Evolutionary conservation across 108 stramenopile species (phyloP).

Genomic region (Cyclotella kingstonii): DNA sequence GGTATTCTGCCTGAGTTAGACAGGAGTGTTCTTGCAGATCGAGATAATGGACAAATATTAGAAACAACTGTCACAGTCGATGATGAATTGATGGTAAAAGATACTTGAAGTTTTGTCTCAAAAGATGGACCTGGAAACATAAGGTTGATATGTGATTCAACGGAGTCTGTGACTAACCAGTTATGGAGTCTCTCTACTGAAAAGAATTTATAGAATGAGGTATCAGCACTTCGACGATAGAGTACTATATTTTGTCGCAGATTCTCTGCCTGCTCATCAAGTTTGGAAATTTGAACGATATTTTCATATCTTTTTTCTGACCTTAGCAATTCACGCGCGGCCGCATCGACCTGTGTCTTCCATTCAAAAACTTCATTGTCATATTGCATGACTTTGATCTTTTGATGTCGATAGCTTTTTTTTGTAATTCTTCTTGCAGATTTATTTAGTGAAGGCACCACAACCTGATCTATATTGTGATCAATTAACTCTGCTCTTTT

Average conservation of each 20-base stretch:
- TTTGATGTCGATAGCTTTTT: conserved; percentile 30
- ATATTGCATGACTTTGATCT: conserved; percentile 18
- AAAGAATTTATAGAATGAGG: conserved; percentile 42
- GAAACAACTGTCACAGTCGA: conserved; percentile 15
- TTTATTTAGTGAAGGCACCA: conserved; percentile 16
- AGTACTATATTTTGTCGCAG: conserved; percentile 2
- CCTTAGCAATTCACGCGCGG: conserved; percentile 14
- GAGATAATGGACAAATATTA: conserved; percentile 9
- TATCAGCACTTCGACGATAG: conserved; percentile 30
- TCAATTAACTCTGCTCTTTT: conserved; percentile 26
- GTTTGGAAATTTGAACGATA: conserved; percentile 11
- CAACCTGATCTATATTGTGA: conserved; percentile 27
- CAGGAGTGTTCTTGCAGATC: conserved; percentile 18
- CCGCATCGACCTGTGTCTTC: conserved; percentile 34
- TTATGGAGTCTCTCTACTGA: conserved; percentile 51
- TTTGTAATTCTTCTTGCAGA: conserved; percentile 38
- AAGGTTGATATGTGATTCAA: conserved; percentile 26
- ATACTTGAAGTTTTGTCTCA: conserved; percentile 33
- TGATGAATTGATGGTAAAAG: conserved; percentile 28
- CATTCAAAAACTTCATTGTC: conserved; percentile 40
- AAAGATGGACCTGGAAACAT: conserved; percentile 24
- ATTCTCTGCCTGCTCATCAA: conserved; percentile 18
- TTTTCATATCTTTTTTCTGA: conserved; percentile 7
- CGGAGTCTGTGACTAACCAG: conserved; percentile 40
- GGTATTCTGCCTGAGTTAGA: conserved; percentile 26